Evolutionary conservation across 75 land plant species (phyloP).

Genomic region (Gnetum montanum): DNA sequence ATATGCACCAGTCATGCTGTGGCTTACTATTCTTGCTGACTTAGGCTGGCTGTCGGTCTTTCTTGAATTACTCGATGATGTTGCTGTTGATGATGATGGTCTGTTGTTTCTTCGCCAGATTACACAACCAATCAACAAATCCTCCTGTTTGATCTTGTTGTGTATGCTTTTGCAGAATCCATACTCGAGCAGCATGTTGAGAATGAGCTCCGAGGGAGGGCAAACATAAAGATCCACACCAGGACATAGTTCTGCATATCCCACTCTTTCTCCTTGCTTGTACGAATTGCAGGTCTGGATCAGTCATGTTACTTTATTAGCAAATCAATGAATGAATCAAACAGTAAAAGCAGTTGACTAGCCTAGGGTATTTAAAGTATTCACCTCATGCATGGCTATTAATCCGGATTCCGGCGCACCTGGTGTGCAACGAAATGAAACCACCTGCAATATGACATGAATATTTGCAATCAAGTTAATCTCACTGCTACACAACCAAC

Average conservation of each 20-base stretch:
- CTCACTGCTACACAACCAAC: no score
- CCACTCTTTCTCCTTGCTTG: slow-evolving; percentile 55
- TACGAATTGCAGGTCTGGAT: slow-evolving; percentile 53
- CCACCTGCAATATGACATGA: slow-evolving; percentile 17
- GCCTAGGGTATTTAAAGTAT: background rate
- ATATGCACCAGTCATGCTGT: background rate
- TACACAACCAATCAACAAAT: slow-evolving; percentile 61
- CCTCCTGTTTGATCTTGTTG: slow-evolving; percentile 27
- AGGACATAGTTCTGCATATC: slow-evolving; percentile 51
- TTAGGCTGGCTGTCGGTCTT: background rate
- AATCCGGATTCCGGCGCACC: slow-evolving; percentile 34
- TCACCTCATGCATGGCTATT: slow-evolving; percentile 35
- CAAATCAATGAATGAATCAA: background rate
- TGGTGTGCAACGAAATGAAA: slow-evolving; percentile 32
- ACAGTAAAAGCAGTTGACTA: background rate
- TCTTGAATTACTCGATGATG: slow-evolving; percentile 12
- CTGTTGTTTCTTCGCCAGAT: slow-evolving; percentile 53
- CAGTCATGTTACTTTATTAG: no score
- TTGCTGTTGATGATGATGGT: slow-evolving; percentile 10
- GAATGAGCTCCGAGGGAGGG: slow-evolving; percentile 51
- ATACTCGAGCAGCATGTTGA: slow-evolving; percentile 49
- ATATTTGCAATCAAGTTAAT: no score
- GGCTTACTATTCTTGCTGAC: background rate
- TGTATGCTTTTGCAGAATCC: slow-evolving; percentile 43
- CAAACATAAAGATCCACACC: slow-evolving; percentile 69